Percentiles rank a stretch among this genome's conserved stretches.
These are phyloP conservation scores for Cytospora chrysosperma DNA, from an alignment of 2,329 filamentous ascomycete genomes.

Conservation along the genomic window DNA sequence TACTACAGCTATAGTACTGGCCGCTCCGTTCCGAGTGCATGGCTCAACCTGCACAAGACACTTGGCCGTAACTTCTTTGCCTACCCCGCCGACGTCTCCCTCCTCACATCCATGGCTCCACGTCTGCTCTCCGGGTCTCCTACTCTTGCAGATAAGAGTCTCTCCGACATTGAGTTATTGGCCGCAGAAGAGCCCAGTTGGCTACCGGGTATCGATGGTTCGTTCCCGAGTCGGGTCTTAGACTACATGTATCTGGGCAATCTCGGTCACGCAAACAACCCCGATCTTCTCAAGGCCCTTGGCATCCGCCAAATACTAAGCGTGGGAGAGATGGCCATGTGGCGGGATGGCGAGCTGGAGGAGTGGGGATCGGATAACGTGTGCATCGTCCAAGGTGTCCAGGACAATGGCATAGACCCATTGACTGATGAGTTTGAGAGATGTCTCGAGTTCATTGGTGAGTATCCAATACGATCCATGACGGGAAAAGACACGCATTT, in stretches of 20 bases:
- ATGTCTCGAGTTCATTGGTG: slow-evolving; percentile 91
- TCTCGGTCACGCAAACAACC: slow-evolving; percentile 89
- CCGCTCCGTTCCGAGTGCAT: slow-evolving; percentile 76
- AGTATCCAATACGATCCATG: slow-evolving; percentile 39
- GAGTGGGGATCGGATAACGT: slow-evolving; percentile 77
- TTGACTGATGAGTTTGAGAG: slow-evolving; percentile 80
- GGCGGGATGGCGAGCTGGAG: slow-evolving; percentile 69
- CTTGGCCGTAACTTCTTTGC: slow-evolving; percentile 93
- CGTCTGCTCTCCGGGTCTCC: slow-evolving; percentile 74
- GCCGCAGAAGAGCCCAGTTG: slow-evolving; percentile 68
- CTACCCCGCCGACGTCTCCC: slow-evolving; percentile 83
- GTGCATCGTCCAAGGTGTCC: slow-evolving; percentile 78
- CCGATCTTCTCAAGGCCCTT: slow-evolving; percentile 72
- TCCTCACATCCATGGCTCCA: slow-evolving; percentile 74
- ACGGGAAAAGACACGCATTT: neutral
- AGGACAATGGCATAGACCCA: slow-evolving; percentile 96
- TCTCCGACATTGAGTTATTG: slow-evolving; percentile 52
- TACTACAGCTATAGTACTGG: slow-evolving; percentile 94
- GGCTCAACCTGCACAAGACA: slow-evolving; percentile 78
- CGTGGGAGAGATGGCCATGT: slow-evolving; percentile 84
- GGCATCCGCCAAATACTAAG: slow-evolving; percentile 88
- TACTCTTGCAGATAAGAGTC: slow-evolving; percentile 44
- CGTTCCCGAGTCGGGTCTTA: slow-evolving; percentile 81
- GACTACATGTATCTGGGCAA: slow-evolving; percentile 98
- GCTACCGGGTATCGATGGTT: slow-evolving; percentile 83